These are phyloP conservation scores for Areca catechu DNA, from an alignment of 176 grass and related monocot species.

Conservation along the genomic window DNA sequence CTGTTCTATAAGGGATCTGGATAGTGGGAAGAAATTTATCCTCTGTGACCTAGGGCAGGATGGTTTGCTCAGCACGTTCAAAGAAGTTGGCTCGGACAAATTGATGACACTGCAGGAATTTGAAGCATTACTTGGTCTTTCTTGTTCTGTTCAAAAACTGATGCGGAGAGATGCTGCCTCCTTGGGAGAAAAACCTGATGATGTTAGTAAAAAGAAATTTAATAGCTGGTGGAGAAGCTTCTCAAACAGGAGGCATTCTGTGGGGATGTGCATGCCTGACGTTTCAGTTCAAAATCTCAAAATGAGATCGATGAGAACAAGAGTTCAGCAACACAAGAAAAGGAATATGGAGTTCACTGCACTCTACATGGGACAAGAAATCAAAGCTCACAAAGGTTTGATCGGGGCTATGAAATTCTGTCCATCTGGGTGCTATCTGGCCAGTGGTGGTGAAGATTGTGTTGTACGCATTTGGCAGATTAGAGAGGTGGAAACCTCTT, in stretches of 20 bases:
- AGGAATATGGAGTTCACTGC: constrained; percentile 59
- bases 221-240: constrained; percentile 56
- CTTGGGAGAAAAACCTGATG: constrained; percentile 6
- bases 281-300: constrained; percentile 32
- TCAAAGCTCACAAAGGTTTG: constrained; percentile 74
- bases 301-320: constrained; percentile 32
- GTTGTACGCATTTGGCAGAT: constrained; percentile 68
- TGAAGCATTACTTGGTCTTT: constrained; percentile 43
- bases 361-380: constrained; percentile 75
- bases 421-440: constrained; percentile 72
- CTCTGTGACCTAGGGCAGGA: constrained; percentile 23
- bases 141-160: constrained; percentile 30
- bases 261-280: constrained; percentile 36
- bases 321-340: constrained; percentile 55
- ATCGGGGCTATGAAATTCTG: constrained; percentile 81
- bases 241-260: constrained; percentile 27
- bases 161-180: constrained; percentile 17
- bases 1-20: constrained; percentile 41
- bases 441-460: constrained; percentile 82
- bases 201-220: constrained; percentile 27
- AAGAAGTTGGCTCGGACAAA: constrained; percentile 54
- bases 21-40: constrained; percentile 30
- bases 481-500: constrained; percentile 48
- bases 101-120: constrained; percentile 52
- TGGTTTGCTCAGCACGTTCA: constrained; percentile 30